Conservation (phyloP, 2,329 filamentous ascomycete genomes). For the Claviceps purpurea region DNA sequence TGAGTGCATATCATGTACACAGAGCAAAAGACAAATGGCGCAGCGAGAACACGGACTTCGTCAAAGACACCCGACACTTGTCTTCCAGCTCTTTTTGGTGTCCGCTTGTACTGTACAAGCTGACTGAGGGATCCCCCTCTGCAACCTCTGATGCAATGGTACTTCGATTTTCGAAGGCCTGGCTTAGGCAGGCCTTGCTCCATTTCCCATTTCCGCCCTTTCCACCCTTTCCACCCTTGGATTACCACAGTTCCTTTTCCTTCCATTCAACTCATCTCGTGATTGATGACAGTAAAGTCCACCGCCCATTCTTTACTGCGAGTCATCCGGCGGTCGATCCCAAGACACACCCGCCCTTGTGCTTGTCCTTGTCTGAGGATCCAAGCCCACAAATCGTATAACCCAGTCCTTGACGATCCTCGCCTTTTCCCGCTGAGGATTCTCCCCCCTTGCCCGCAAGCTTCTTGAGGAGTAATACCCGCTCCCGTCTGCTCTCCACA, state of each 20-base stretch:
- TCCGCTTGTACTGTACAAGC: too few relatives aligned
- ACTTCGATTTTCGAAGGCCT: too few relatives aligned
- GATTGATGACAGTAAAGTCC: too few relatives aligned
- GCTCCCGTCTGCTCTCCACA: constrained; percentile 38
- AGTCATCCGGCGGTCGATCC: constrained; percentile 28
- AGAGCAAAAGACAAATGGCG: too few relatives aligned
- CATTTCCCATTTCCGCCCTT: neutral
- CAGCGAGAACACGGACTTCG: too few relatives aligned
- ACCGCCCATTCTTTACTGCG: constrained; percentile 14
- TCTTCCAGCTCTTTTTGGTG: too few relatives aligned
- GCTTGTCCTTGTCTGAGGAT: constrained; percentile 8
- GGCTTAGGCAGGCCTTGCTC: too few relatives aligned
- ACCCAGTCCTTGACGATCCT: constrained; percentile 63
- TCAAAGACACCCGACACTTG: too few relatives aligned
- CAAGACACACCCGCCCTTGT: constrained; percentile 13
- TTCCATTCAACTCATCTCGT: neutral
- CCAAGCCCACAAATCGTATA: constrained; percentile 47
- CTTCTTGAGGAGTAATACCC: constrained; percentile 44
- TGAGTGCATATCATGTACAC: too few relatives aligned
- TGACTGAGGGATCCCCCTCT: too few relatives aligned
- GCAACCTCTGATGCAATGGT: too few relatives aligned
- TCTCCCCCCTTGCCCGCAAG: constrained; percentile 21
- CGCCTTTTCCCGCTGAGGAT: constrained; percentile 47
- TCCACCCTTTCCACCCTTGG: constrained; percentile 14
- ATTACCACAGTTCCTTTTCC: constrained; percentile 6